Base-by-base conservation (phyloP, 495 filamentous ascomycete genomes). In the Letharia columbiana region DNA sequence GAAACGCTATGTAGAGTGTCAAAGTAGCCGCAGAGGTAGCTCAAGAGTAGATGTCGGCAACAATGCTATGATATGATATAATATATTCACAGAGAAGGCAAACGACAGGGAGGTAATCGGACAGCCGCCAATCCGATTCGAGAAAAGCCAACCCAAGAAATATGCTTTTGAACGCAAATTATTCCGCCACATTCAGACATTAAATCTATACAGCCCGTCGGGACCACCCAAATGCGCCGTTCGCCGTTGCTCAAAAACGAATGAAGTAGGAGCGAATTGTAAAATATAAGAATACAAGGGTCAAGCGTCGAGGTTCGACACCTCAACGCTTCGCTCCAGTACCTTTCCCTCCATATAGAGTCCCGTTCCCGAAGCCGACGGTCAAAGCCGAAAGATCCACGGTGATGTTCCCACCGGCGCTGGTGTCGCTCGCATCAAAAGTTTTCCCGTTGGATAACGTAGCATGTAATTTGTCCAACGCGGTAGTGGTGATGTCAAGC, bases 371-470 rank as follows among this genome's bases (percentile, higher is more conserved):
- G 54, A 75, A 68, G 2, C 74, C 77, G 60, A 83, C 81, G 13
- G 74, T 76, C 66, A 75, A 77, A 18, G 74, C 75, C 42, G 70
- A 70, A 69, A 82, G 82, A 68, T 82, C 72, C 64, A 84, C 41
- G 13, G 68, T 71, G 61, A 79, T 78, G 28, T 71, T 73, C 2
- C 73, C 76, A 41, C 65, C 61, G 15, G 58, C 64, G 40, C 39
- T 64, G 60, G 54, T 66, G 40, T 50, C 61, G 20, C 37, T 67
- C 20, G 63, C 35, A 57, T 71, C 64, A 31, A 69, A 69, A 23
- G 59, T 66, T 23, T 60, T 66, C 2, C 65, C 66, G 10, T 71
- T 68, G 15, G 41, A 59, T 47, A 83, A 66, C 56, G 82, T 78
- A 52, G 56, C 63, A 54, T 77, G 68, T 67, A 77, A 77, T 63